phyloP scores from a whole-genome alignment of 768 basidiomycete genomes.

The Calvatia gigantea region DNA sequence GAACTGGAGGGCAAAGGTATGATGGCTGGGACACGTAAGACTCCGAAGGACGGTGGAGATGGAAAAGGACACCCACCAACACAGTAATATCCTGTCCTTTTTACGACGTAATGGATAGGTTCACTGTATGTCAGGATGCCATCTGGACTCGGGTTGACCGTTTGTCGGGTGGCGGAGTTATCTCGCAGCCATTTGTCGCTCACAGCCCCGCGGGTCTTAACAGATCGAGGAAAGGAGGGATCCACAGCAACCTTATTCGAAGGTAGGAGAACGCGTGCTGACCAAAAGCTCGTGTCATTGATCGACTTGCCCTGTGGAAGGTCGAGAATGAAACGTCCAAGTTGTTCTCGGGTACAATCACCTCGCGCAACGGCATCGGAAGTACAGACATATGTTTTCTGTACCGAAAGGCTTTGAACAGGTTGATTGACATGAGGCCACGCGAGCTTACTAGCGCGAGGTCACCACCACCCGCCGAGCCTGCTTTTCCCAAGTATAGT shows the following conservation, averaged over 20 bases:
- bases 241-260: constrained; percentile 28
- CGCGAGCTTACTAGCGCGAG: constrained; percentile 58
- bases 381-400: constrained; percentile 96
- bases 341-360: constrained; percentile 62
- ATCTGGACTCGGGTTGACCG: constrained; percentile 36
- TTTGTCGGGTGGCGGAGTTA: constrained; percentile 20
- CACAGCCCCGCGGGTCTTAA: no score
- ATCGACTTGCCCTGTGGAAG: constrained; percentile 59
- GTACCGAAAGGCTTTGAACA: constrained; percentile 28
- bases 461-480: constrained; percentile 37
- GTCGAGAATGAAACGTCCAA: constrained; percentile 90
- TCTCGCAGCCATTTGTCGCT: constrained; percentile 40
- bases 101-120: constrained; percentile 81
- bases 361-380: constrained; percentile 69
- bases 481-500: constrained; percentile 72
- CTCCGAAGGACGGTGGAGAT: neutral
- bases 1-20: constrained; percentile 84
- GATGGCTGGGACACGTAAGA: constrained; percentile 47
- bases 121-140: constrained; percentile 53
- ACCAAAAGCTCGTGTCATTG: constrained; percentile 85
- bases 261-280: constrained; percentile 68
- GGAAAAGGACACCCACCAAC: constrained; percentile 59
- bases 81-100: constrained; percentile 93
- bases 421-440: neutral
- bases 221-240: constrained; percentile 17